Base-by-base conservation (phyloP, 2,329 filamentous ascomycete species). In the Phialemonium atrogriseum region DNA sequence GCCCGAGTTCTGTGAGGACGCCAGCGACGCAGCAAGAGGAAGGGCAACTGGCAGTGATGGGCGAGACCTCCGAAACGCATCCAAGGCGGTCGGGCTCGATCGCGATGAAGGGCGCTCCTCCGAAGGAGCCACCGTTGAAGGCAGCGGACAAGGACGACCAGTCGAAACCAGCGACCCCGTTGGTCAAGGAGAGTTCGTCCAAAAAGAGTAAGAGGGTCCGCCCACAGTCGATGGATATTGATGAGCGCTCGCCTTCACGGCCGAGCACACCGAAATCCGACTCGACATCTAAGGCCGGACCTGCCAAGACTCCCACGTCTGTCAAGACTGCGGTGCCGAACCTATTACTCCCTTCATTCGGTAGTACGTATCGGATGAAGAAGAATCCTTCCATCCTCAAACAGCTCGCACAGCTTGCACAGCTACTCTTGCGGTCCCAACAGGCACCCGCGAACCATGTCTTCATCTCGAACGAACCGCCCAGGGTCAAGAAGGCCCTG, bases 401-500 rank as follows among this genome's bases (percentile, higher is more conserved):
- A 41, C 67, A 85, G 57, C 64, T 83, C 45, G 51, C 70, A 32
- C 67, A 85, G 57, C 64, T 83, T 44, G 51, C 70, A 32, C 59
- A 72, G 53, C 50, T 83, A 33, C 53, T 81, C 4, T 58, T 78
- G 9, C 62, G 69, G 18, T 64, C 68, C 2, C 64, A 68, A 24
- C 70, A 78, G 30, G 55, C 68, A 7, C 65, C 73, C 4, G 68
- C 68, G 11, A 78, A 73, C 30, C 84, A 95, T 52, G 76, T 95
- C 5, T 80, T 77, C 43, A 70, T 85, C 19, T 60, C 76, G 6
- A 77, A 77, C 26, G 74, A 83, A 7, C 67, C 75, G 0, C 82
- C 77, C 1, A 81, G 73, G 42, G 77, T 96, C 27, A 85, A 77
- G 49, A 91, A 82, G 43, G 91, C 91, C 10, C 69, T 98, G 5